These are phyloP conservation scores for Boletus edulis DNA, from an alignment of 768 basidiomycete species.

Conservation along the genomic window DNA sequence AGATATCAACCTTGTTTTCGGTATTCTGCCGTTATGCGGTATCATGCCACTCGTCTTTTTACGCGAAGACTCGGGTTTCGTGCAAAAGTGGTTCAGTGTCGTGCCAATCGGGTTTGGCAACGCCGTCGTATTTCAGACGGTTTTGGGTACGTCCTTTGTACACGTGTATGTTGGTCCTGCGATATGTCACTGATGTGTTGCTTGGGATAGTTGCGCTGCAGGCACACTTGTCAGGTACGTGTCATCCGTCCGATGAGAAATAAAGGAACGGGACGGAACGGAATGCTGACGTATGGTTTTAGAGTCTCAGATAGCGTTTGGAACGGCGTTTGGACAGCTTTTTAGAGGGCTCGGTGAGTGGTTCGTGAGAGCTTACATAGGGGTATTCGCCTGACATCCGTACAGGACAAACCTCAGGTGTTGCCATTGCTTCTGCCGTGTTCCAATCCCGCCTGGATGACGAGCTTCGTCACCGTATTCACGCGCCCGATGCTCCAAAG, in stretches of 20 bases:
- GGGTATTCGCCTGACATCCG: not conserved
- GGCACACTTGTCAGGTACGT: not conserved
- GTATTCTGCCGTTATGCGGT: slow-evolving; percentile 45
- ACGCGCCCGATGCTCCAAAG: slow-evolving; percentile 7
- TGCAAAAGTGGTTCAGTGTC: slow-evolving; percentile 22
- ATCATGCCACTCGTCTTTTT: slow-evolving; percentile 35
- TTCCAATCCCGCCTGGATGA: slow-evolving; percentile 17
- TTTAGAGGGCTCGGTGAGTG: slow-evolving; percentile 15
- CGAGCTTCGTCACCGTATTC: slow-evolving; percentile 14
- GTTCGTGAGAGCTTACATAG: too few species aligned
- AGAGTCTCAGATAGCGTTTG: slow-evolving; percentile 21
- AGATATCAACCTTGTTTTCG: slow-evolving; percentile 45
- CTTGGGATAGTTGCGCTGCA: not conserved
- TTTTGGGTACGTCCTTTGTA: not conserved
- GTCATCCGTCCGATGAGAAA: too few species aligned
- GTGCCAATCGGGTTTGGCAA: not conserved
- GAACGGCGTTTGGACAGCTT: slow-evolving; percentile 22
- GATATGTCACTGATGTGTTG: not conserved
- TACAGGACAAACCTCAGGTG: slow-evolving; percentile 22
- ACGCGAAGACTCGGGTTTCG: slow-evolving; percentile 20
- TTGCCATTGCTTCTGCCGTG: slow-evolving; percentile 21
- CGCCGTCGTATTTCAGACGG: slow-evolving; percentile 7
- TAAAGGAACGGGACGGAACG: not conserved
- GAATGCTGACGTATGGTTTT: not conserved
- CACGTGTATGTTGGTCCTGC: not conserved